Base-by-base conservation (phyloP, 2,329 filamentous ascomycete genomes). In the Monilinia aucupariae region DNA sequence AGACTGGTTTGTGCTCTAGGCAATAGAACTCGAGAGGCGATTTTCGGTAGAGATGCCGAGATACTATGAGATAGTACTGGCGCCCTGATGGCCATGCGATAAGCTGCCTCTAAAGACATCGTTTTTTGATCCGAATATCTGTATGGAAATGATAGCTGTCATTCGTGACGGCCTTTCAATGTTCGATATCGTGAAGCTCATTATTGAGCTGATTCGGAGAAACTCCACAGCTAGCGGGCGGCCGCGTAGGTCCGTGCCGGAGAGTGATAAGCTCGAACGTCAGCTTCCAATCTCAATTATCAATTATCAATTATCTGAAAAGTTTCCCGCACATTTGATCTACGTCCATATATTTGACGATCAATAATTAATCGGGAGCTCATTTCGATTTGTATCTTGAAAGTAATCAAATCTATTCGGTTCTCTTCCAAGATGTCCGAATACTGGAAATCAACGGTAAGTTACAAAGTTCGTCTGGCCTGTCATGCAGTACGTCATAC, bases 381-480 rank as follows among this genome's bases (percentile, higher is more conserved):
- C 30, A 34, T 22, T 25, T 12, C 17, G 34, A 6, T 1, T 20
- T n/a, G 17, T 47, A 47, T 17, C 15, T 47, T 34, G 9, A 20
- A 9, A 5, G 4, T 8, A 30, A 58, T 3, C 27, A 37, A 37
- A 47, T 8, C 30, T 25, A 25, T 20, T 25, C 6, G 45, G 41
- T 8, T 6, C 8, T 12, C 9, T 7, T 8, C 20, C 58, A 74
- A 68, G 55, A 97, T 99, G 94, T 88, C 94, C 0, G 94, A 97
- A 81, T 96, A 96, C 78, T 97, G 94, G 94, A 97, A 97, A 76
- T 97, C 93, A 25, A 96, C 92, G 41, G 84, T 85, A 74, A 75
- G 79, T 73, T 22, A 30, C 10, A 43, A 30, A 27, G 10, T 37
- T 43, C 20, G 17, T 32, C 5, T 50, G 37, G 25, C 13, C 7